phyloP scores from a whole-genome alignment of 129 eudicot genomes.

The Lactuca saligna region DNA sequence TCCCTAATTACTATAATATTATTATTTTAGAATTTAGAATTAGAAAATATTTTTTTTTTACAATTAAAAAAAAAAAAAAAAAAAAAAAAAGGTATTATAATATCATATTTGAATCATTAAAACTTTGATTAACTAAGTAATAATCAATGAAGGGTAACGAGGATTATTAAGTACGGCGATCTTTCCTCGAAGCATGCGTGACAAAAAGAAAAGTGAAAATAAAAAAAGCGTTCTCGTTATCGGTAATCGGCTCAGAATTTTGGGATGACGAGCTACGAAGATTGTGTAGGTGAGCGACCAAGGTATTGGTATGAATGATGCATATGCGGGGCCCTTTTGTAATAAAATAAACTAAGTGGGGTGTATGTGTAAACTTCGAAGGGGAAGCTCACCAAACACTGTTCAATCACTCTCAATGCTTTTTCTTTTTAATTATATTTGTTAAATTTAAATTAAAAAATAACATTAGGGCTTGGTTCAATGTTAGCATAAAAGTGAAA shows the following conservation, averaged over 20 bases:
- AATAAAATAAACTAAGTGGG: conserved; percentile 14
- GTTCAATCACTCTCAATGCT: background rate
- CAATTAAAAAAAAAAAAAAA: too few species aligned
- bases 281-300: conserved; percentile 33
- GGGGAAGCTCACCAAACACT: conserved; percentile 17
- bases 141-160: background rate
- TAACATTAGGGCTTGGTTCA: background rate
- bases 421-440: background rate
- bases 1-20: too few species aligned
- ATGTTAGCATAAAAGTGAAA: background rate
- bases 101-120: background rate
- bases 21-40: too few species aligned
- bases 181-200: conserved; percentile 7
- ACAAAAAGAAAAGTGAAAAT: conserved; percentile 9
- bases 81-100: too few species aligned
- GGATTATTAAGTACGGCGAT: conserved; percentile 9
- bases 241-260: conserved; percentile 25
- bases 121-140: background rate
- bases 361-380: conserved; percentile 4
- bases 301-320: conserved; percentile 7
- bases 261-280: conserved; percentile 32
- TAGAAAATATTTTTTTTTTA: too few species aligned
- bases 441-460: background rate
- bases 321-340: conserved; percentile 23
- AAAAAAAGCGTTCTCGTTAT: conserved; percentile 23